phyloP scores from a whole-genome alignment of 176 grass and related monocot species.

The Miscanthus lutarioriparius region DNA sequence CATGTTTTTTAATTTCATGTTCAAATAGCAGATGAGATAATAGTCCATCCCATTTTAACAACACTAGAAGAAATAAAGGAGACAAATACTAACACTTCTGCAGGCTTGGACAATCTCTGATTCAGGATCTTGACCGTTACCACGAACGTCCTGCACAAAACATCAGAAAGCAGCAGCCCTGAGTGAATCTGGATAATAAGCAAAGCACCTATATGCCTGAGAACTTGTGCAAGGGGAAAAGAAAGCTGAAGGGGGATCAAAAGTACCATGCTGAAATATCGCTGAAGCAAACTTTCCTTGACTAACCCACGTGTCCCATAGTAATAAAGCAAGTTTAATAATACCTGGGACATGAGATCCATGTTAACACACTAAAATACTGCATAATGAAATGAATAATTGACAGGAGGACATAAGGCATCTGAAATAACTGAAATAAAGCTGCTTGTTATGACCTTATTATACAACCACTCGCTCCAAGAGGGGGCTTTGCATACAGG shows the following conservation, averaged over 20 bases:
- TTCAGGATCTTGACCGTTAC: slow-evolving; percentile 74
- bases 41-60: neutral
- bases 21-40: neutral
- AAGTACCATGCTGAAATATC: slow-evolving; percentile 93
- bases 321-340: slow-evolving; percentile 90
- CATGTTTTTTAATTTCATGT: neutral
- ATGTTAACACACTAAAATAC: slow-evolving; percentile 19
- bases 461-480: slow-evolving; percentile 97
- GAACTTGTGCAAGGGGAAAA: neutral
- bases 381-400: neutral
- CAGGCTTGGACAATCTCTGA: slow-evolving; percentile 95
- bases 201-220: neutral
- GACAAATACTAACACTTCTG: slow-evolving; percentile 76
- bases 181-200: slow-evolving; percentile 12
- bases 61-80: neutral
- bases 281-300: slow-evolving; percentile 85
- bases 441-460: slow-evolving; percentile 53
- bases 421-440: slow-evolving; percentile 16
- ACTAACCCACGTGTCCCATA: slow-evolving; percentile 88
- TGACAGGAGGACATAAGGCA: neutral
- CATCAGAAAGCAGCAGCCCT: slow-evolving; percentile 8
- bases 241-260: slow-evolving; percentile 7
- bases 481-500: slow-evolving; percentile 96
- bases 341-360: slow-evolving; percentile 44
- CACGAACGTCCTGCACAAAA: slow-evolving; percentile 73